These are phyloP conservation scores for Colletotrichum plurivorum DNA, from an alignment of 2,329 filamentous ascomycete genomes.

Conservation along the genomic window DNA sequence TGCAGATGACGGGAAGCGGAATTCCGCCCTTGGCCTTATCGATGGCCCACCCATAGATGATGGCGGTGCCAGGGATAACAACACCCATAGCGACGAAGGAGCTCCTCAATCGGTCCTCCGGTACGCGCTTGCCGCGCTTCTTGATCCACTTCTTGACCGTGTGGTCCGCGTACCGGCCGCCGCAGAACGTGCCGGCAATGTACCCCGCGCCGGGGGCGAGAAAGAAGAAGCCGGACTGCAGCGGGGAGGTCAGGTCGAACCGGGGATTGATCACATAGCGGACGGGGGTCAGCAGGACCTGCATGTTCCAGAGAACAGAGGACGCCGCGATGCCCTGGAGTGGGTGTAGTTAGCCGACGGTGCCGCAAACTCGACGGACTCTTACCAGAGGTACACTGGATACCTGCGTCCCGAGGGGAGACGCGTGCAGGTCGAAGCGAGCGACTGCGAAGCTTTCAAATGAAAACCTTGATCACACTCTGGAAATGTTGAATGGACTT, in stretches of 20 bases:
- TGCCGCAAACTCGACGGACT: neutral
- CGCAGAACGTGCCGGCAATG: conserved; percentile 75
- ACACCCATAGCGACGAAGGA: conserved; percentile 71
- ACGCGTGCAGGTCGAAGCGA: neutral
- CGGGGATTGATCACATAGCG: conserved; percentile 80
- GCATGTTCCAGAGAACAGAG: conserved; percentile 80
- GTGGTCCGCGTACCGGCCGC: conserved; percentile 77
- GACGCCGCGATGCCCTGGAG: conserved; percentile 64
- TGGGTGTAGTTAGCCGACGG: conserved; percentile 7
- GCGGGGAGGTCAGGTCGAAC: conserved; percentile 73
- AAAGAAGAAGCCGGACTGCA: conserved; percentile 78
- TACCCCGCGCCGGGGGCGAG: conserved; percentile 79
- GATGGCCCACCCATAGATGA: conserved; percentile 75
- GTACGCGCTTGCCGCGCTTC: conserved; percentile 70
- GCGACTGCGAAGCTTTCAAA: neutral
- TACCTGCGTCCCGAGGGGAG: neutral
- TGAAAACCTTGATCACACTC: neutral
- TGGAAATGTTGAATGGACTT: neutral
- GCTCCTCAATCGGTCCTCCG: conserved; percentile 78
- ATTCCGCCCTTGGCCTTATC: conserved; percentile 57
- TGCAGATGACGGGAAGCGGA: conserved; percentile 72
- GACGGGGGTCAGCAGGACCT: conserved; percentile 76
- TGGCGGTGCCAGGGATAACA: conserved; percentile 74
- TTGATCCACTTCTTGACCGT: conserved; percentile 73
- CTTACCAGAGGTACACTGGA: neutral